These are phyloP conservation scores for Trichophyton mentagrophytes DNA, from an alignment of 2,329 filamentous ascomycete species.

Conservation along the genomic window DNA sequence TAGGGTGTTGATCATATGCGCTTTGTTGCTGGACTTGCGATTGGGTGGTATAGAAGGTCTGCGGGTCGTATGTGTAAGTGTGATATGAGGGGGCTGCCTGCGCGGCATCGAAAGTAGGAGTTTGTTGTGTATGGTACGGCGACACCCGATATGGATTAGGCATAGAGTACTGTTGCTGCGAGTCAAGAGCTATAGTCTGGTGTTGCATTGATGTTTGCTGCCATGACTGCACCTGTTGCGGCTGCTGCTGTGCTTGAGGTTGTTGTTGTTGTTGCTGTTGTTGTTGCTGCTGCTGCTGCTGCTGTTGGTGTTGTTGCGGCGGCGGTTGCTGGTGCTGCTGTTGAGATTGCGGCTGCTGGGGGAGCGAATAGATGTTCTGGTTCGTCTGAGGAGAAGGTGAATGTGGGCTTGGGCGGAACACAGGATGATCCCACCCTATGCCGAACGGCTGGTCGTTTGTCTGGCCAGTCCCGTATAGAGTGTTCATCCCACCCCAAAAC, in stretches of 20 bases:
- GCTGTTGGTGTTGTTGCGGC: slow-evolving; percentile 12
- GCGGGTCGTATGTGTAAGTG: slow-evolving; percentile 21
- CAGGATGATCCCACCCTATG: slow-evolving; percentile 28
- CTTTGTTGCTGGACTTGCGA: slow-evolving; percentile 1
- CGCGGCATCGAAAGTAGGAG: slow-evolving; percentile 7
- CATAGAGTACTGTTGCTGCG: slow-evolving; percentile 10
- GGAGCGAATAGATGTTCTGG: slow-evolving; percentile 16
- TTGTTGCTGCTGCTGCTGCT: slow-evolving; percentile 9
- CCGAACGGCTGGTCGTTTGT: slow-evolving; percentile 21
- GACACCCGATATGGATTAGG: slow-evolving; percentile 7
- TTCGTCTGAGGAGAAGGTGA: slow-evolving; percentile 18
- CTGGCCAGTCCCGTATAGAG: slow-evolving; percentile 19
- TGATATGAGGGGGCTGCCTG: slow-evolving; percentile 16
- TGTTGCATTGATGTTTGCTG: slow-evolving; percentile 13
- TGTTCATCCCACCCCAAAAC: slow-evolving; percentile 28
- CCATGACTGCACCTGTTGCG: slow-evolving; percentile 22
- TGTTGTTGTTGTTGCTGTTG: slow-evolving; percentile 9
- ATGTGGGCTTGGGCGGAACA: slow-evolving; percentile 21
- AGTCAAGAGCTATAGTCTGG: slow-evolving; percentile 15
- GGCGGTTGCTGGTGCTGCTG: slow-evolving; percentile 9
- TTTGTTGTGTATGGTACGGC: slow-evolving; percentile 12
- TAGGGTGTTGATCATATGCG: not conserved
- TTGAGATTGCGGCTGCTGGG: slow-evolving; percentile 11
- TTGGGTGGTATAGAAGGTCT: slow-evolving; percentile 20
- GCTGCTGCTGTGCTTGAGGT: slow-evolving; percentile 16